Evolutionary conservation across 2,329 filamentous ascomycete genomes (phyloP).

Genomic region (Nakataea oryzae): DNA sequence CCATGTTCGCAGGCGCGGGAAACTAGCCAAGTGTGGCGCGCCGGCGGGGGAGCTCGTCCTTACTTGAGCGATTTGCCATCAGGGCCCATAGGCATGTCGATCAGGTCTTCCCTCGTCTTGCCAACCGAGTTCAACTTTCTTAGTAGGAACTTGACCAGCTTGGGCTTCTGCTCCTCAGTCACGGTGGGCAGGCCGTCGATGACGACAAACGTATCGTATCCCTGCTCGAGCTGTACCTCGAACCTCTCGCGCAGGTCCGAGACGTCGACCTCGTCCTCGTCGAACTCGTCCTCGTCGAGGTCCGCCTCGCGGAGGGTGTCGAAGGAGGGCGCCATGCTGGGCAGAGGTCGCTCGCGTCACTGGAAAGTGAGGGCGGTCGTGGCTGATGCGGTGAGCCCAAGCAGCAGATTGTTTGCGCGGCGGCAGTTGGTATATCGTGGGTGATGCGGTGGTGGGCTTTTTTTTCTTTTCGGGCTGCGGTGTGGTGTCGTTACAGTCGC

Average conservation of each 20-base stretch:
- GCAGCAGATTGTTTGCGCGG: neutral
- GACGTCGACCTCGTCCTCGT: constrained; percentile 90
- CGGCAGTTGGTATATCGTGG: neutral
- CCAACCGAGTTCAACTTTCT: constrained; percentile 86
- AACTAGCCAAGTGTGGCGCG: neutral
- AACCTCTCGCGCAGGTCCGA: constrained; percentile 90
- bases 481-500: neutral
- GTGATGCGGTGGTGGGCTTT: neutral
- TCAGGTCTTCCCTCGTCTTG: constrained; percentile 71
- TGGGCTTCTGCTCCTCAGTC: constrained; percentile 80
- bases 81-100: constrained; percentile 90
- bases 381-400: neutral
- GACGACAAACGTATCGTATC: constrained; percentile 92
- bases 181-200: constrained; percentile 89
- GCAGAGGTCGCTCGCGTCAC: constrained; percentile 8
- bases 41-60: neutral
- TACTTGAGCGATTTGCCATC: constrained; percentile 80
- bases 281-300: constrained; percentile 73
- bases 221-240: constrained; percentile 91
- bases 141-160: constrained; percentile 91
- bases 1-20: neutral
- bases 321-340: constrained; percentile 87
- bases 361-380: neutral
- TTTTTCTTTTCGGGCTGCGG: neutral
- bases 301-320: constrained; percentile 87